These are phyloP conservation scores for Hemerocallis citrina DNA, from an alignment of 106 monocot species.

Conservation along the genomic window DNA sequence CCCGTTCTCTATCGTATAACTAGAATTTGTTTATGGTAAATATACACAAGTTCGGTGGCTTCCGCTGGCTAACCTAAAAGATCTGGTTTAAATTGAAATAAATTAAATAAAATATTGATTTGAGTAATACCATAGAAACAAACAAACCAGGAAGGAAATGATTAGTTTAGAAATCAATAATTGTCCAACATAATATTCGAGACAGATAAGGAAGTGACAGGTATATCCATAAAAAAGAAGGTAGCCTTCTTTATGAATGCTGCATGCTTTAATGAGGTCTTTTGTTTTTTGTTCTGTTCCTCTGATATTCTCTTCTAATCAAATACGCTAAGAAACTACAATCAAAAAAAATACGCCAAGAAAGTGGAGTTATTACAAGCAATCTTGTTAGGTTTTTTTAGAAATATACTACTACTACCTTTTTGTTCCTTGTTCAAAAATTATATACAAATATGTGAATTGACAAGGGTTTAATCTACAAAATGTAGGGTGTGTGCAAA, in stretches of 20 bases:
- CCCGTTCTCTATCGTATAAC: no score
- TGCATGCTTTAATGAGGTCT: not conserved
- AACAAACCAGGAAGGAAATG: no score
- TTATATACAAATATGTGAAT: not conserved
- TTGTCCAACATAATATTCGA: no score
- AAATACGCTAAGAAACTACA: no score
- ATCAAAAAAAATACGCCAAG: no score
- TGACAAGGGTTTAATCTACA: not conserved
- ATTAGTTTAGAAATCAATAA: no score
- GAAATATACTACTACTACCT: not conserved
- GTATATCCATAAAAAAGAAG: constrained; percentile 4
- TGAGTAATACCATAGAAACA: no score
- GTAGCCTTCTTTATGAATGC: constrained; percentile 5
- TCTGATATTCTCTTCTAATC: not conserved
- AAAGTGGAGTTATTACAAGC: not conserved
- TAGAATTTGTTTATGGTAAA: no score
- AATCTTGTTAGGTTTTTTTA: not conserved
- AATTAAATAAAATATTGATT: no score
- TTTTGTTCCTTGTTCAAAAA: not conserved
- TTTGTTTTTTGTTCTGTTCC: not conserved
- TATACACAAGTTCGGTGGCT: no score
- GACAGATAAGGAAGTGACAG: not conserved
- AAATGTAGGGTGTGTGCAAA: not conserved
- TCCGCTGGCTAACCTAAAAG: no score
- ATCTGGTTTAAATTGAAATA: no score